phyloP scores from a whole-genome alignment of 2,329 filamentous ascomycete species.

The Monilinia fructicola region DNA sequence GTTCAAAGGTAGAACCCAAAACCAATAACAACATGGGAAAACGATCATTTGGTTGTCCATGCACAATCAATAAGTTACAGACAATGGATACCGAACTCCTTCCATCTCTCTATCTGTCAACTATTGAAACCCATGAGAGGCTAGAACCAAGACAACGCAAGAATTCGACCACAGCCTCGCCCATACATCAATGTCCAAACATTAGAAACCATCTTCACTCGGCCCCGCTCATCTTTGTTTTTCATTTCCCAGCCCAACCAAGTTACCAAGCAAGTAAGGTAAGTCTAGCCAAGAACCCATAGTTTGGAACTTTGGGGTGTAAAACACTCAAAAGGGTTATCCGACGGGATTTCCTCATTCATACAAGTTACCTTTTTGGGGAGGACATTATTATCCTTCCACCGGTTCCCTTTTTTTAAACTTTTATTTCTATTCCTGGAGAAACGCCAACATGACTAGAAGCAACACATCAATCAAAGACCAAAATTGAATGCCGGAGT shows the following conservation, averaged over 20 bases:
- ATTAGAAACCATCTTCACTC: conserved; percentile 15
- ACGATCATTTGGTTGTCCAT: conserved; percentile 1
- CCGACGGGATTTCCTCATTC: conserved; percentile 14
- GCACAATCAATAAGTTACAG: conserved; percentile 9
- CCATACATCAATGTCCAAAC: conserved; percentile 21
- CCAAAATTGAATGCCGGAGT: conserved; percentile 9
- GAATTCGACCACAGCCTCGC: conserved; percentile 21
- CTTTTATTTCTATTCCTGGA: conserved; percentile 9
- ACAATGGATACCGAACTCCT: not conserved
- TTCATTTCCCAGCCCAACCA: conserved; percentile 11
- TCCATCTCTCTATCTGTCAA: not conserved
- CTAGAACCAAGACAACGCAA: conserved; percentile 14
- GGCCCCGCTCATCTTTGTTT: not conserved
- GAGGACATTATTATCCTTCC: no score
- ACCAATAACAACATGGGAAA: not conserved
- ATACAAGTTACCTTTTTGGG: not conserved
- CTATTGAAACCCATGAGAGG: conserved; percentile 15
- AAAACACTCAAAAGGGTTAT: not conserved
- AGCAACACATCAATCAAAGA: conserved; percentile 13
- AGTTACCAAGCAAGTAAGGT: not conserved
- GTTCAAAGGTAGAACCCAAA: conserved; percentile 6
- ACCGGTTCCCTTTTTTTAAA: not conserved
- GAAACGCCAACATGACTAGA: conserved; percentile 5
- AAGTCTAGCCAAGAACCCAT: not conserved
- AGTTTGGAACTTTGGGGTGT: not conserved